A percentile compares a stretch with the other conserved stretches of the same genome.
These are phyloP conservation scores for Pseudogymnoascus sp. DNA, from an alignment of 2,329 filamentous ascomycete species.

Conservation along the genomic window DNA sequence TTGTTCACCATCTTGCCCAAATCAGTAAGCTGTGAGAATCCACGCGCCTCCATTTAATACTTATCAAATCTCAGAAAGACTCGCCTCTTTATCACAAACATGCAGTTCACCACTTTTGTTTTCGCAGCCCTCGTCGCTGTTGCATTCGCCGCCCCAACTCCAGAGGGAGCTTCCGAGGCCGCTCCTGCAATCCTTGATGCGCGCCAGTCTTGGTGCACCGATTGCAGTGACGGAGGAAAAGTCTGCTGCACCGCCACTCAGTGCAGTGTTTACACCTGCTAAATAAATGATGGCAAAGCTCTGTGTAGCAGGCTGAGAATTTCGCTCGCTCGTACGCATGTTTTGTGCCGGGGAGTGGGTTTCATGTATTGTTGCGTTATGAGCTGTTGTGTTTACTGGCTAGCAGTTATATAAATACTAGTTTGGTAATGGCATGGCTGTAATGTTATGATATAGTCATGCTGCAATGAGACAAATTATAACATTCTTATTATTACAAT, in stretches of 20 bases:
- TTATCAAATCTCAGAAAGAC: neutral
- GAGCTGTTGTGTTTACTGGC: neutral
- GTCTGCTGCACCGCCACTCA: neutral
- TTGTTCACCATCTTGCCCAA: neutral
- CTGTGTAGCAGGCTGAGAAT: neutral
- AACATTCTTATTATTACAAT: neutral
- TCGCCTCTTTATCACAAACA: neutral
- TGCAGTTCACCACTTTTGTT: neutral
- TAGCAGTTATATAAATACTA: neutral
- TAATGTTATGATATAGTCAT: neutral
- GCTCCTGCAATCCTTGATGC: neutral
- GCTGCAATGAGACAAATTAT: neutral
- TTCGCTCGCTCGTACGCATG: neutral
- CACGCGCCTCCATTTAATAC: neutral
- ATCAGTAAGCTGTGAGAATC: neutral
- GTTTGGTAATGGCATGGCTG: neutral
- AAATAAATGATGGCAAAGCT: neutral
- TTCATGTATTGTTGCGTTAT: neutral
- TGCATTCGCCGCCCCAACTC: neutral
- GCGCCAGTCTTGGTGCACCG: neutral
- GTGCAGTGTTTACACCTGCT: neutral
- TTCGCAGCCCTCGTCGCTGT: neutral
- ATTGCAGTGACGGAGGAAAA: neutral
- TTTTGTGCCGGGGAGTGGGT: neutral
- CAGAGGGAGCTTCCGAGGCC: neutral